Percentiles rank a stretch among this genome's conserved stretches.
These are phyloP conservation scores for Penicillium angulare DNA, from an alignment of 495 filamentous ascomycete genomes.

Conservation along the genomic window DNA sequence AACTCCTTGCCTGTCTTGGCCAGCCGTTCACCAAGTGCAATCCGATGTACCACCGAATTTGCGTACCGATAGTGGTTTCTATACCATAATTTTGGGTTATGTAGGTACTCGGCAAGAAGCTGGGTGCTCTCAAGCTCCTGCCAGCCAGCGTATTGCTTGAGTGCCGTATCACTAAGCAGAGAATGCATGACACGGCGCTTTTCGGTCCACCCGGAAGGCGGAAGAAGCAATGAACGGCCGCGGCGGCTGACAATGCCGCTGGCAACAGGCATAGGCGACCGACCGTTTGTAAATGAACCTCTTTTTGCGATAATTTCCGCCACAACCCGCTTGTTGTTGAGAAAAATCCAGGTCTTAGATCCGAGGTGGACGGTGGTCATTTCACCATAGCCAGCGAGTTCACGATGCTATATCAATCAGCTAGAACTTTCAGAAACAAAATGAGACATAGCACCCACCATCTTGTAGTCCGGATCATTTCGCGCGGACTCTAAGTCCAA, in stretches of 20 bases:
- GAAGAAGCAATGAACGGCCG: conserved; percentile 28
- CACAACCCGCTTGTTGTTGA: conserved; percentile 34
- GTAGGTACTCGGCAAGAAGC: conserved; percentile 35
- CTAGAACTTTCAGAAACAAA: not conserved
- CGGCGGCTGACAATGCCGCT: conserved; percentile 33
- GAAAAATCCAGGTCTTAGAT: conserved; percentile 34
- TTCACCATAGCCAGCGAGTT: conserved; percentile 28
- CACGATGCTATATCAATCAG: not conserved
- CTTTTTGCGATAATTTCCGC: conserved; percentile 34
- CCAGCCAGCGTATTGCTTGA: conserved; percentile 32
- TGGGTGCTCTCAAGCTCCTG: conserved; percentile 42
- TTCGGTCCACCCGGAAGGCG: conserved; percentile 27
- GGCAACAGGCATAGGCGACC: conserved; percentile 32
- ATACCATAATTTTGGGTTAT: conserved; percentile 36
- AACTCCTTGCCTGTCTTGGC: conserved; percentile 20
- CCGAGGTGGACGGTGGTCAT: conserved; percentile 36
- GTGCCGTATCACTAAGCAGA: conserved; percentile 32
- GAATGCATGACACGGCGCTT: conserved; percentile 42
- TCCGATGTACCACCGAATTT: conserved; percentile 38
- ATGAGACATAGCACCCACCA: not conserved
- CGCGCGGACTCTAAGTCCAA: not conserved
- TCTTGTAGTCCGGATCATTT: not conserved
- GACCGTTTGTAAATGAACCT: conserved; percentile 31
- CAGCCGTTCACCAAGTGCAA: conserved; percentile 28
- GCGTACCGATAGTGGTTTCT: conserved; percentile 41